A percentile compares a stretch with the other conserved stretches of the same genome.
Evolutionary conservation across 306 rosid genomes (phyloP).

Genomic region (Abrus precatorius): DNA sequence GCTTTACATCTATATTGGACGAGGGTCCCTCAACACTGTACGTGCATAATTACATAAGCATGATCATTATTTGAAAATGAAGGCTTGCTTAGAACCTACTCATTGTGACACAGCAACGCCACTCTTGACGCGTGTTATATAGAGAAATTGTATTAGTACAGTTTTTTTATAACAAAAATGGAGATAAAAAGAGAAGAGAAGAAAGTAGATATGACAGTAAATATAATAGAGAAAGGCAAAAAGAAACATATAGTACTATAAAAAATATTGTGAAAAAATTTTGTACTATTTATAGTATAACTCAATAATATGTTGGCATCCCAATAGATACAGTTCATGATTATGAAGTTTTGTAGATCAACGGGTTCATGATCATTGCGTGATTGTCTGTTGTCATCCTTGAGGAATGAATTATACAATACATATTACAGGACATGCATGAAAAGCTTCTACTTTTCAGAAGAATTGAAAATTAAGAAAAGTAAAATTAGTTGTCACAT

Average conservation of each 20-base stretch:
- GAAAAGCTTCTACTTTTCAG: neutral
- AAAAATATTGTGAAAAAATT: too few species aligned
- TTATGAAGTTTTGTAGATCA: slow-evolving; percentile 13
- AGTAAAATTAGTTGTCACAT: neutral
- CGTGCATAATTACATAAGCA: slow-evolving; percentile 33
- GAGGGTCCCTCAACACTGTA: slow-evolving; percentile 27
- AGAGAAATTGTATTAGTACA: too few species aligned
- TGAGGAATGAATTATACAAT: neutral
- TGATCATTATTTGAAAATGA: slow-evolving; percentile 32
- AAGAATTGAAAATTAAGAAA: neutral
- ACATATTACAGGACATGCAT: neutral
- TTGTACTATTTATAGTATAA: too few species aligned
- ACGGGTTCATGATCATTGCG: neutral
- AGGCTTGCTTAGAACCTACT: slow-evolving; percentile 59
- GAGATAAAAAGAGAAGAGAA: too few species aligned
- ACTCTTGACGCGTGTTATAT: neutral
- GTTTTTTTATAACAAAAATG: too few species aligned
- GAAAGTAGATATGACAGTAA: too few species aligned
- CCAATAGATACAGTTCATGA: neutral
- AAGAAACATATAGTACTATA: too few species aligned
- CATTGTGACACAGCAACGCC: slow-evolving; percentile 27
- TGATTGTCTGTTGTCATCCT: neutral
- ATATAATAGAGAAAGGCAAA: too few species aligned
- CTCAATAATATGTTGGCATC: slow-evolving; percentile 4
- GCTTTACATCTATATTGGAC: slow-evolving; percentile 27